These are phyloP conservation scores for Cyanophora paradoxa DNA, from an alignment of 78 protist genomes.

Conservation along the genomic window DNA sequence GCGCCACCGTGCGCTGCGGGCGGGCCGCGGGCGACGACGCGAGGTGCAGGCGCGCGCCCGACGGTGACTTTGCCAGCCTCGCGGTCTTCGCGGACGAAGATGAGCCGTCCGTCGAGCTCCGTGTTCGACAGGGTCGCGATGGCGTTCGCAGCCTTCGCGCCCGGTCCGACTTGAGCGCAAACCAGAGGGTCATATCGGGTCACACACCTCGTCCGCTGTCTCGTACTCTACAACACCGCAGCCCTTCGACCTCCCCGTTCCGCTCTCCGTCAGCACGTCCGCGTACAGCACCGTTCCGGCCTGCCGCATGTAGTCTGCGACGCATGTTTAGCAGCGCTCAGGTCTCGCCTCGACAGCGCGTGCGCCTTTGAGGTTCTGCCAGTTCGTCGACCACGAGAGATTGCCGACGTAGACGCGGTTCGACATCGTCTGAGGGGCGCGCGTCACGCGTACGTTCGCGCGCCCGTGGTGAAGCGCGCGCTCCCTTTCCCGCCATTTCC, in stretches of 20 bases:
- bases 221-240: constrained; percentile 26
- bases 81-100: constrained; percentile 41
- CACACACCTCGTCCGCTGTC: neutral
- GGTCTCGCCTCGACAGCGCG: neutral
- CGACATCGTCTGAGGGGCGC: neutral
- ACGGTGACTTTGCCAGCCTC: constrained; percentile 25
- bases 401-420: constrained; percentile 30
- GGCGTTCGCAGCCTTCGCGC: neutral
- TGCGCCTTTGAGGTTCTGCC: constrained; percentile 8
- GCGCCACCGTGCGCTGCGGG: too few species aligned
- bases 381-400: constrained; percentile 11
- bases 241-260: constrained; percentile 25
- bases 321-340: too few species aligned
- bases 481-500: too few species aligned
- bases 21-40: too few species aligned
- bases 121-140: constrained; percentile 8
- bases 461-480: too few species aligned
- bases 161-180: neutral
- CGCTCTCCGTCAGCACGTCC: constrained; percentile 1
- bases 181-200: neutral
- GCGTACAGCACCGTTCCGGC: constrained; percentile 10
- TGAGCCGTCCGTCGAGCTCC: constrained; percentile 8
- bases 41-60: too few species aligned
- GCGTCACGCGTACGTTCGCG: neutral
- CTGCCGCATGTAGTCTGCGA: neutral